Evolutionary conservation across 345 rosid species (phyloP).

Genomic region (Geranium brycei): DNA sequence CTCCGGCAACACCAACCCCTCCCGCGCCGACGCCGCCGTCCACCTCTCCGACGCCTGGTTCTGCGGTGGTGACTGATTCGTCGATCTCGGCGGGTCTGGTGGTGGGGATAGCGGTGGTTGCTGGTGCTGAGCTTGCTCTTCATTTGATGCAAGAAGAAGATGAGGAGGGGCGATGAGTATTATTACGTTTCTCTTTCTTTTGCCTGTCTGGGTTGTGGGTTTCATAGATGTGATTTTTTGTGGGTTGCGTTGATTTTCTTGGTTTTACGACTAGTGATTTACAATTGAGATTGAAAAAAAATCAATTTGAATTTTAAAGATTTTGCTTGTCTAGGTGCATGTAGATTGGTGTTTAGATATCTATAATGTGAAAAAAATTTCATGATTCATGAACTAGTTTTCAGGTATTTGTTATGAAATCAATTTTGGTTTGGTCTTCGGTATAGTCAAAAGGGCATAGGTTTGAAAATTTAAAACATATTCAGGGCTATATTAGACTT

Average conservation of each 20-base stretch:
- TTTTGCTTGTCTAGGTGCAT: no score
- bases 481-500: no score
- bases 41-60: slow-evolving; percentile 11
- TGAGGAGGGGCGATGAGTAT: slow-evolving; percentile 27
- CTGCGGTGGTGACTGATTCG: slow-evolving; percentile 18
- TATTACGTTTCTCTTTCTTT: slow-evolving; percentile 23
- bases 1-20: slow-evolving; percentile 13
- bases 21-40: slow-evolving; percentile 9
- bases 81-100: slow-evolving; percentile 44
- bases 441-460: no score
- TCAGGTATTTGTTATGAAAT: no score
- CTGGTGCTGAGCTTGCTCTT: slow-evolving; percentile 37
- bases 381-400: no score
- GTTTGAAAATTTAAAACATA: no score
- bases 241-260: neutral
- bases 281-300: neutral
- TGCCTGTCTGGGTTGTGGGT: neutral
- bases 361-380: no score
- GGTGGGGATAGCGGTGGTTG: slow-evolving; percentile 57
- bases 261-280: no score
- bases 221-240: neutral
- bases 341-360: no score
- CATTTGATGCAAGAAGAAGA: slow-evolving; percentile 45
- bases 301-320: neutral
- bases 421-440: no score